Base-by-base conservation (phyloP, 1,284 basidiomycete genomes). In the Cutaneotrichosporon cutaneum region DNA sequence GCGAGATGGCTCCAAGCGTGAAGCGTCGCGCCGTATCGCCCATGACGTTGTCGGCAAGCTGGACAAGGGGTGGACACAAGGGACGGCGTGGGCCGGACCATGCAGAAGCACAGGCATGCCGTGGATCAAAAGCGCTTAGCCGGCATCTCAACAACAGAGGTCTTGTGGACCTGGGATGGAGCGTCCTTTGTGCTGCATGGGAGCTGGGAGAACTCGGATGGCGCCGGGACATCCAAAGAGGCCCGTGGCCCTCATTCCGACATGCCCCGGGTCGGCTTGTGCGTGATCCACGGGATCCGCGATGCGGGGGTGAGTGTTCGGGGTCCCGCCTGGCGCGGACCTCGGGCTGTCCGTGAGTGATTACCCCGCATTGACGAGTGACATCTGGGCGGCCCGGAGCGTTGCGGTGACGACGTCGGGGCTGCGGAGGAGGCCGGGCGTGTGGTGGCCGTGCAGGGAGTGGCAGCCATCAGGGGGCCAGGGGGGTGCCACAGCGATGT, bases 311-410 rank as follows among this genome's bases (percentile, higher is more conserved):
- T 39, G 35, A 36, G 21, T 27, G 52, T 18, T 51, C 52, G 52
- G 52, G 52, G 22, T 26, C 52, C 52, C 52, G 52, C 35, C 35
- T 35, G 52, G 22, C 33, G 52, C 35, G 14, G 32, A 22, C 33
- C 7, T 54, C 33, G 52, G 26, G 18, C 13, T 54, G 52, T 39
- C 52, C 35, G 52, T 54, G 52, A 24, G 10, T 26, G 11, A 22
- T 53, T 54, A 55, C 54, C 54, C 54, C 54, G 54, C 52, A 54
- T 8, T 33, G 33, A 2, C 45, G 27, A 51, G 27, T 32, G 32
- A 36, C 52, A 33, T 24, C 11, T 13, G 14, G 33, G 32, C 52
- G 52, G 52, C 33, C 52, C 21, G 52, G 52, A 33, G 27, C 9
- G 33, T 9, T 4, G 52, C 7, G 32, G 33, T 35, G 52, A 24